Evolutionary conservation across 2,329 filamentous ascomycete genomes (phyloP).

Genomic region (Calonectria naviculata): DNA sequence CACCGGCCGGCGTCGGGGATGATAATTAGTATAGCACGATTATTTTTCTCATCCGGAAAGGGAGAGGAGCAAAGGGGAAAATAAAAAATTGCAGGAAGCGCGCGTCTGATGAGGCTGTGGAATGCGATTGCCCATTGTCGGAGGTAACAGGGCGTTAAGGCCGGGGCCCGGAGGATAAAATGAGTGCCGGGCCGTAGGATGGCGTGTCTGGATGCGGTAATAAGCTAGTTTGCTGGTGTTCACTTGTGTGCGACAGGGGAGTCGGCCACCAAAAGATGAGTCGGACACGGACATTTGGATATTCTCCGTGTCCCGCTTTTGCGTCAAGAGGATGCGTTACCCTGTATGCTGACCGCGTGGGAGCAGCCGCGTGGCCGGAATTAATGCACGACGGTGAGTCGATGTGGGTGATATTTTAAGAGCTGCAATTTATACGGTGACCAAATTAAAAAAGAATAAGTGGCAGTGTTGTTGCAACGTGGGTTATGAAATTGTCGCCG

Average conservation of each 20-base stretch:
- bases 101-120: neutral
- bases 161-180: constrained; percentile 28
- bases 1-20: neutral
- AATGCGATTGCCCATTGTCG: constrained; percentile 3
- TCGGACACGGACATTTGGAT: neutral
- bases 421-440: too few relatives aligned
- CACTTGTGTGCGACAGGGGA: neutral
- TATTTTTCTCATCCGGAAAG: neutral
- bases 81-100: neutral
- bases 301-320: neutral
- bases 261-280: neutral
- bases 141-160: constrained; percentile 28
- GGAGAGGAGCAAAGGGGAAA: neutral
- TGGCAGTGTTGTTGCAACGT: too few relatives aligned
- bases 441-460: too few relatives aligned
- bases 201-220: neutral
- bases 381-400: neutral
- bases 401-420: too few relatives aligned
- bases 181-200: constrained; percentile 14
- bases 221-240: neutral
- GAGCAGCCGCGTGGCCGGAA: neutral
- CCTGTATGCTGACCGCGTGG: neutral
- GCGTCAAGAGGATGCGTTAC: neutral
- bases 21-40: too few relatives aligned
- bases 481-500: too few relatives aligned